Evolutionary conservation across 495 filamentous ascomycete genomes (phyloP), one percentile per base, ranked within the genome.

Genomic region (Trichoderma gamsii): DNA sequence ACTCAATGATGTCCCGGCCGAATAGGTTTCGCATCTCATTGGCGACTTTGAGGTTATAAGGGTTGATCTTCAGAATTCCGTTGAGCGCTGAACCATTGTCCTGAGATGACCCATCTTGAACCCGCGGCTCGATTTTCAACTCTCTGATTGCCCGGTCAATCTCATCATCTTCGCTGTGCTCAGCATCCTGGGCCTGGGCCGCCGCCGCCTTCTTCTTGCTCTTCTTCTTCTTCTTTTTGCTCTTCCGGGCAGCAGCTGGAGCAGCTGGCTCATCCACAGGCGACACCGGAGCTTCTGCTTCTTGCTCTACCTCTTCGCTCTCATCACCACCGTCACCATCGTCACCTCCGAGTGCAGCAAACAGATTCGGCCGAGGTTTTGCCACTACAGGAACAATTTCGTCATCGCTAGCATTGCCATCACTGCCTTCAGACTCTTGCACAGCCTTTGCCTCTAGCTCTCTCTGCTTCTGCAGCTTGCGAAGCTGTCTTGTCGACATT

Each of bases 11-110:
- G 35, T 89, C 86, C 67, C 88, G 88, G 0, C 95, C 95, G 78
- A 99, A 99, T 3, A 99, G 78, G 69, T 86, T 88, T 52, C 91
- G 89, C 93, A 99, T 97, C 78, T 99, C 95, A 71, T 97, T 96
- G 7, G 85, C 83, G 16, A 90, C 90, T 74, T 96, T 96, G 13
- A 99, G 85, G 70, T 90, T 86, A 69, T 89, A 85, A 1, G 90
- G 85, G 61, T 95, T 92, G 67, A 97, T 85, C 13, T 84, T 80
- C 1, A 98, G 79, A 41, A 96, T 79, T n/a, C 86, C 70, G 71
- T 79, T 81, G 44, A 12, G 27, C 27, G 56, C 23, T 8, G 27
- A n/a, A 13, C 23, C 16, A 32, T 27, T 66, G 73, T 46, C 74
- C 43, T 41, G 74, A 56, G n/a, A 71, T 43, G 56, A 72, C 63